Percentiles rank a stretch among this genome's conserved stretches.
Evolutionary conservation across 345 rosid species (phyloP).

Genomic region (Jatropha curcas): DNA sequence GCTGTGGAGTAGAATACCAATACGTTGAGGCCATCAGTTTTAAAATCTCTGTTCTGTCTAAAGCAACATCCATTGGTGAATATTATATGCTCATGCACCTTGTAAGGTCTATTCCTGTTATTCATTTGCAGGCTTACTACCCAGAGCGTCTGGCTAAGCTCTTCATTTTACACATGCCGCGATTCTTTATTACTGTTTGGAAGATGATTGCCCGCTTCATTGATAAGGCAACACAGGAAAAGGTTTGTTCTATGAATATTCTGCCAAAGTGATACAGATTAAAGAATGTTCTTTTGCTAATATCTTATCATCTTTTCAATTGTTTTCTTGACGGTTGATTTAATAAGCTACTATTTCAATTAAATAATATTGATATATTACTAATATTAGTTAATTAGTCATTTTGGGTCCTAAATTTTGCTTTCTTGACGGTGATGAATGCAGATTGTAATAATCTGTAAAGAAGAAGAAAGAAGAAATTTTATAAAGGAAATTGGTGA

Average conservation of each 20-base stretch:
- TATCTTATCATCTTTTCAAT: too few species aligned
- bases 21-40: too few species aligned
- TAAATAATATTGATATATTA: too few species aligned
- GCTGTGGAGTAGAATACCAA: too few species aligned
- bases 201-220: constrained; percentile 70
- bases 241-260: constrained; percentile 42
- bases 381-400: not conserved
- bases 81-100: not conserved
- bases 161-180: constrained; percentile 73
- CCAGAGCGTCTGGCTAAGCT: constrained; percentile 81
- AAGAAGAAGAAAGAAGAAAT: constrained; percentile 49
- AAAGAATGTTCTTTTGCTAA: too few species aligned
- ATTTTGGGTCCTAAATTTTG: not conserved
- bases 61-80: not conserved
- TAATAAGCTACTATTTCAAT: not conserved
- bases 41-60: not conserved
- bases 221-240: constrained; percentile 81
- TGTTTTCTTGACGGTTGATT: not conserved
- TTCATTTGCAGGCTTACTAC: constrained; percentile 65
- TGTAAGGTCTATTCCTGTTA: not conserved
- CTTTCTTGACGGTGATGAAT: constrained; percentile 14
- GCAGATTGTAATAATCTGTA: constrained; percentile 67
- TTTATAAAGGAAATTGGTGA: constrained; percentile 52
- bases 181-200: constrained; percentile 75
- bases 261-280: too few species aligned